phyloP scores from a whole-genome alignment of 2,329 filamentous ascomycete species.

The Colletotrichum australisinense region DNA sequence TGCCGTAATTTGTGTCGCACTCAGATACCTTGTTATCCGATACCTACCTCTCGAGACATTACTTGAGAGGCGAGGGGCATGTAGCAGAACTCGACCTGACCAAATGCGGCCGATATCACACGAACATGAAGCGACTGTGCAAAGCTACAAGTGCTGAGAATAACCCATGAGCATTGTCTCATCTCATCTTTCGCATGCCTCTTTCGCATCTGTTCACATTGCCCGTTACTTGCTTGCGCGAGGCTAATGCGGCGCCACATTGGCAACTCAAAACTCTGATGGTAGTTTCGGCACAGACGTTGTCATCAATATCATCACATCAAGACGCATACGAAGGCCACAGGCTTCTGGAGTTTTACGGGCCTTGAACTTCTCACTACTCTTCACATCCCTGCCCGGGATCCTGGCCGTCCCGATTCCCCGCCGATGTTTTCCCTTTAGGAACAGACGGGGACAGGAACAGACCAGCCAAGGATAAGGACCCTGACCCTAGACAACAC shows the following conservation, averaged over 20 bases:
- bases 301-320: background rate
- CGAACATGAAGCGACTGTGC: constrained; percentile 11
- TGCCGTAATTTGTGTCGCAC: background rate
- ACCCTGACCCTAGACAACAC: constrained; percentile 8
- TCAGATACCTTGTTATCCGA: background rate
- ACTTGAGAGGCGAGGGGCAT: background rate
- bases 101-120: background rate
- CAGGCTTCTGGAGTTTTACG: background rate
- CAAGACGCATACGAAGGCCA: background rate
- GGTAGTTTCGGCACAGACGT: background rate
- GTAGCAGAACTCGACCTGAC: background rate
- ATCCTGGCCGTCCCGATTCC: constrained; percentile 20
- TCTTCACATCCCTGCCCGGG: constrained; percentile 12
- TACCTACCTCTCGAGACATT: background rate
- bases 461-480: constrained; percentile 16
- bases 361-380: background rate
- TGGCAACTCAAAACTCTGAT: background rate
- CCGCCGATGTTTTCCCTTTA: constrained; percentile 25
- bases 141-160: background rate
- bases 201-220: background rate
- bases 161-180: background rate
- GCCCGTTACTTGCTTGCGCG: background rate
- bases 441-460: constrained; percentile 25
- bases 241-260: background rate
- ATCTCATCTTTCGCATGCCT: background rate